These are phyloP conservation scores for Lentinus brumalis DNA, from an alignment of 768 basidiomycete species.

Conservation along the genomic window DNA sequence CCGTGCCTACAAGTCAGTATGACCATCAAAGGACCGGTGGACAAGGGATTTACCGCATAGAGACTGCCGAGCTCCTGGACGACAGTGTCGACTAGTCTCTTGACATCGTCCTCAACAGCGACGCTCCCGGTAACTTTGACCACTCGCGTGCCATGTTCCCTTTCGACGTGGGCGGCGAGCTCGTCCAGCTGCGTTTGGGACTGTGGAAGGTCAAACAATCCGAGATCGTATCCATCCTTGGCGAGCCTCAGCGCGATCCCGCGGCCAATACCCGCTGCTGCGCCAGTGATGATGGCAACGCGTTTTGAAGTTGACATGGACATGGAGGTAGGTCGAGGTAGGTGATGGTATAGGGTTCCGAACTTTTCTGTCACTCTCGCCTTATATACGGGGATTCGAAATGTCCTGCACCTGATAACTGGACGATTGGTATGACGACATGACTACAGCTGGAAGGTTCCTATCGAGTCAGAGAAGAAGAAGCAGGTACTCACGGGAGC, in stretches of 20 bases:
- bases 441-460: too few species aligned
- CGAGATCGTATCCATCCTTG: conserved; percentile 26
- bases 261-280: conserved; percentile 30
- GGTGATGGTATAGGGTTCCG: too few species aligned
- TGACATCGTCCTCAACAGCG: conserved; percentile 42
- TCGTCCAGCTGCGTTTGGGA: conserved; percentile 11
- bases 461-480: too few species aligned
- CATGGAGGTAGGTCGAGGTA: neutral
- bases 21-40: too few species aligned
- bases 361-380: too few species aligned
- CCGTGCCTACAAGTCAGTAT: too few species aligned
- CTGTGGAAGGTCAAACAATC: conserved; percentile 21
- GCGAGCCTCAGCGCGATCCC: conserved; percentile 30
- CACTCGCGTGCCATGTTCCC: conserved; percentile 24
- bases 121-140: conserved; percentile 42
- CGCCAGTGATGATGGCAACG: conserved; percentile 30
- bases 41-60: conserved; percentile 44
- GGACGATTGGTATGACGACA: too few species aligned
- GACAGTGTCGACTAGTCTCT: conserved; percentile 37
- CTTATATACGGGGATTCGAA: too few species aligned
- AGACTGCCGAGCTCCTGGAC: conserved; percentile 43
- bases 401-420: too few species aligned
- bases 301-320: conserved; percentile 2
- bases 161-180: conserved; percentile 16
- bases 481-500: too few species aligned